Evolutionary conservation across 2,329 filamentous ascomycete species (phyloP), one percentile per base, ranked within the genome.

Genomic region (Colletotrichum australisinense): DNA sequence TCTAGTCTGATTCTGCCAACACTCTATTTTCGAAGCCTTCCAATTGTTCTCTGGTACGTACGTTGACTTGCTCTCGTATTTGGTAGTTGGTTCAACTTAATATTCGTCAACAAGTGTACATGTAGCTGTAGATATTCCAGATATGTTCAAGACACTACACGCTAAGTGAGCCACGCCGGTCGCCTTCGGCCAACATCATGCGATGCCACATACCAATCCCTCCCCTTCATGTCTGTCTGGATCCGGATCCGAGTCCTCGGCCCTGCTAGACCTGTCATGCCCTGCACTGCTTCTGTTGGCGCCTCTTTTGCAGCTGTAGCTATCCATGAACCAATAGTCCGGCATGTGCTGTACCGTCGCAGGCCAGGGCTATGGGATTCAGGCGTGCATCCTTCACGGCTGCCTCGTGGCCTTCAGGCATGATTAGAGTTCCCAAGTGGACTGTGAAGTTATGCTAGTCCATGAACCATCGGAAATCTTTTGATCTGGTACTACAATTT

Each of bases 211-310:
- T 72, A 35, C 42, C 42, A 52, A 38, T 59, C 53, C 35, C 35
- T 46, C 35, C 38, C 49, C 32, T 3, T 53, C 22, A 32, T 64
- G 26, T 55, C 62, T n/a, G 28, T 42, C 52, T 72, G 69, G 32
- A 55, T 60, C 66, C 66, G 53, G 66, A 70, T 42, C 70, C 70
- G 53, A 69, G 42, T 63, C n/a, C 42, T 70, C 32, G 70, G 66
- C 70, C 69, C 67, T 60, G 64, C 24, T 28, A 49, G 28, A 35
- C 32, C 49, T 56, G 49, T 53, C 57, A 52, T n/a, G 64, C 16
- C 55, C 38, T 65, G 59, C 52, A 57, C 26, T 35, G 60, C 8
- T 32, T 57, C 28, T 5, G 3, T 32, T 49, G 32, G 60, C 35
- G 8, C 57, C 16, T 46, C 30, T 8, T 49, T 49, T 64, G 28